Evolutionary conservation across 768 basidiomycete genomes (phyloP), one percentile per base, ranked within the genome.

Genomic region (Porpolomopsis calyptriformis): DNA sequence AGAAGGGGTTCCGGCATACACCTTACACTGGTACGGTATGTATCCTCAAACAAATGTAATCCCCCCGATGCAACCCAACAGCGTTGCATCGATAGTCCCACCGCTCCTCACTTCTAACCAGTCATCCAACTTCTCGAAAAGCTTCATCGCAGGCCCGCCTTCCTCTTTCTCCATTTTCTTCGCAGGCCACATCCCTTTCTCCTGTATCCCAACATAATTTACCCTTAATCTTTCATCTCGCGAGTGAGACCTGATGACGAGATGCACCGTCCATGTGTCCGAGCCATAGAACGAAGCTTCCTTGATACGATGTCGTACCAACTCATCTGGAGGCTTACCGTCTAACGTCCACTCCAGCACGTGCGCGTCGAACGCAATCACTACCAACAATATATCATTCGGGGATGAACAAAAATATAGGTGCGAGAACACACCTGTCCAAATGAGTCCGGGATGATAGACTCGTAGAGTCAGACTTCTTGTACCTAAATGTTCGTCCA

Each of bases 361-460:
- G 49, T 93, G 83, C 0, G 89, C 93, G 40, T 93, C 85, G 57
- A 98, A 96, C 0, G 91, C 85, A 45, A 98, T 74, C 3, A 86
- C 90, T 78, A 54, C 34, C 25, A 41, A 26, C 11, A 34, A 39
- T 1, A 19, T 14, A 27, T 31, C 18, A 47, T 11, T 7, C 18
- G 24, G 8, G 43, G 36, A 18, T 6, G 16, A 31, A 16, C 7
- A 19, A 35, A n/a, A n/a, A n/a, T n/a, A n/a, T n/a, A n/a, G n/a
- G n/a, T n/a, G 8, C 7, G 24, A 40, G 45, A 31, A 45, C 42
- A 43, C 54, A 78, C 84, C 79, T 3, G 88, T 86, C 91, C 90
- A 89, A 43, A 91, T 92, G 36, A 93, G 65, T 2, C 79, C 83
- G 1, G 85, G 85, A 60, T 93, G 87, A 22, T 74, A 64, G 26